Base-by-base conservation (phyloP, 345 rosid genomes). In the Boechera retrofracta region DNA sequence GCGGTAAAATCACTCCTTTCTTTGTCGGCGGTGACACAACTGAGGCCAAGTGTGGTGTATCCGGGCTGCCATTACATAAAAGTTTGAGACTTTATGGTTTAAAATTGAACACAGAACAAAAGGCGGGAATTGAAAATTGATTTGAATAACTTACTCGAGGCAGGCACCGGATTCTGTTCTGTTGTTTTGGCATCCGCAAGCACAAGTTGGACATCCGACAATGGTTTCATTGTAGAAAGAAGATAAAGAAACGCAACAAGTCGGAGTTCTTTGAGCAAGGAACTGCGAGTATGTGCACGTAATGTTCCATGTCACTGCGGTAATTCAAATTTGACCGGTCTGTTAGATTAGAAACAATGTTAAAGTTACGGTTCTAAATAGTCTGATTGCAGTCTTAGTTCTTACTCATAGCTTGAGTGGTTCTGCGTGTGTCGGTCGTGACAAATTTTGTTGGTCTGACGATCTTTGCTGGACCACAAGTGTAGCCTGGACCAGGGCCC, bases 241-340 rank as follows among this genome's bases (percentile, higher is more conserved):
- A 60, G 98, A 94, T 33, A 94, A 88, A 1, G 98, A 92, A 35
- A 92, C 97, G 44, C 98, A 94, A 68, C 98, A 94, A 62, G 93
- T 85, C 5, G 97, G 98, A 9, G 90, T 82, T 80, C 90, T 90
- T 35, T 85, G 98, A 69, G 95, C 92, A 44, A 90, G 84, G 72
- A 90, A 87, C 71, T 94, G 98, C 2, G 98, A 94, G 78, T 92
- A 92, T 59, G 93, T 88, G 87, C 98, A 94, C 6, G 97, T 90
- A 71, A 88, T 83, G 74, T 94, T 91, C 98, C 98, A 91, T n/a
- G 98, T 94, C 98, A 94, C 98, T 94, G 92, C 83, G 16, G 71
- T 18, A 48, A 57, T 18, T 6, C 12, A 54, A 16, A 42, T 4
- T 26, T 26, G 44, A 31, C n/a, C 53, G 1, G 45, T 57, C 29